Percentiles rank a stretch among this genome's conserved stretches.
Evolutionary conservation across 305 asterid species (phyloP).

Genomic region (Fraxinus nigra): DNA sequence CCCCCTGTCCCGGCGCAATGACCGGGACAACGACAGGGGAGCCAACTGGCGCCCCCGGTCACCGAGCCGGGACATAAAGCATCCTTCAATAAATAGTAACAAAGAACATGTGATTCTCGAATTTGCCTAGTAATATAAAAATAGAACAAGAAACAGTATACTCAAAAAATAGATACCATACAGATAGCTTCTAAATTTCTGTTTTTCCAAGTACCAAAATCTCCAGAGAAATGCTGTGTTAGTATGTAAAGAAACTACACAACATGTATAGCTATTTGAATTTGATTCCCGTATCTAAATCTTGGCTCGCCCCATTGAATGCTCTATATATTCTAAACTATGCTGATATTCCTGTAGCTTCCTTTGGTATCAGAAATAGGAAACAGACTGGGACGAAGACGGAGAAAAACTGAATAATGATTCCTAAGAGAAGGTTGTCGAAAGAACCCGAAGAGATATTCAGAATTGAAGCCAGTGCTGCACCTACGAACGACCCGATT

Average conservation of each 20-base stretch:
- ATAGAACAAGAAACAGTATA: background rate
- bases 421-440: slow-evolving; percentile 63
- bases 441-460: slow-evolving; percentile 86
- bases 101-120: background rate
- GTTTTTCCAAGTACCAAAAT: background rate
- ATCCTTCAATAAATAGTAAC: background rate
- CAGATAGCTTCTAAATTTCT: background rate
- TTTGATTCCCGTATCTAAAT: slow-evolving; percentile 20
- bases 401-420: slow-evolving; percentile 60
- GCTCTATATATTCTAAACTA: slow-evolving; percentile 31
- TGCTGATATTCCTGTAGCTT: slow-evolving; percentile 79
- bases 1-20: too few relatives aligned
- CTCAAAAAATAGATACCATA: background rate
- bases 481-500: slow-evolving; percentile 77
- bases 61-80: too few relatives aligned
- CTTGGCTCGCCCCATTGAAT: background rate
- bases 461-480: slow-evolving; percentile 70
- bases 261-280: background rate
- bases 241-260: background rate
- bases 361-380: slow-evolving; percentile 86
- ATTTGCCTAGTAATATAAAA: background rate
- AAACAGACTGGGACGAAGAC: slow-evolving; percentile 61
- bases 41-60: too few relatives aligned
- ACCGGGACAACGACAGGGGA: too few relatives aligned
- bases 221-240: background rate